A percentile compares a stretch with the other conserved stretches of the same genome.
These are phyloP conservation scores for Aspergillus kassunensis DNA, from an alignment of 495 filamentous ascomycete species.

Conservation along the genomic window DNA sequence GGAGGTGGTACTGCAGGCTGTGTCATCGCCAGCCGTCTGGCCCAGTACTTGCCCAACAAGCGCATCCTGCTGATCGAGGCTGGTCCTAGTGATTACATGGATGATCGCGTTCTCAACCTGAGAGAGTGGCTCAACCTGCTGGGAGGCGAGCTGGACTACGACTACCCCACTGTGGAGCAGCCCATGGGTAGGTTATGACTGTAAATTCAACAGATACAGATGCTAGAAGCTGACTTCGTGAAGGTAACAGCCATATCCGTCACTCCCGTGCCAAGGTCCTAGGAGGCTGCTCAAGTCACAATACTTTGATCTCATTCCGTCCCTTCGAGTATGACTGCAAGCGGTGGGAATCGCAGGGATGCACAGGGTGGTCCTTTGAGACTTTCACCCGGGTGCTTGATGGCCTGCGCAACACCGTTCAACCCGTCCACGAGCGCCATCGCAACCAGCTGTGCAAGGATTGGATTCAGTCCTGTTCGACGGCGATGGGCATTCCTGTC, in stretches of 20 bases:
- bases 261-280: constrained; percentile 83
- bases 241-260: constrained; percentile 77
- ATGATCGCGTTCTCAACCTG: constrained; percentile 68
- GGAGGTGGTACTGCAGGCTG: constrained; percentile 87
- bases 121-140: constrained; percentile 76
- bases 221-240: constrained; percentile 6
- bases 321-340: constrained; percentile 77
- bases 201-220: background rate
- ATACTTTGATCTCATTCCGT: constrained; percentile 80
- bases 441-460: constrained; percentile 81
- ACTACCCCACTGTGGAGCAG: constrained; percentile 82
- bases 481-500: constrained; percentile 68
- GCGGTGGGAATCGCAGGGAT: constrained; percentile 67
- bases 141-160: constrained; percentile 79
- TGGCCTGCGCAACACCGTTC: constrained; percentile 72
- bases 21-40: constrained; percentile 71
- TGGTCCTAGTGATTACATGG: constrained; percentile 57
- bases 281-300: constrained; percentile 82
- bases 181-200: constrained; percentile 59
- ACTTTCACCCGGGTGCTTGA: constrained; percentile 71
- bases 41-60: constrained; percentile 63
- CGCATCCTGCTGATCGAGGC: constrained; percentile 63
- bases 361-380: constrained; percentile 73
- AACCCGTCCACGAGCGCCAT: constrained; percentile 72
- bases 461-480: constrained; percentile 72